A percentile compares a stretch with the other conserved stretches of the same genome.
Evolutionary conservation across 192 early-diverging fungal species (phyloP).

Genomic region (Podila minutissima): DNA sequence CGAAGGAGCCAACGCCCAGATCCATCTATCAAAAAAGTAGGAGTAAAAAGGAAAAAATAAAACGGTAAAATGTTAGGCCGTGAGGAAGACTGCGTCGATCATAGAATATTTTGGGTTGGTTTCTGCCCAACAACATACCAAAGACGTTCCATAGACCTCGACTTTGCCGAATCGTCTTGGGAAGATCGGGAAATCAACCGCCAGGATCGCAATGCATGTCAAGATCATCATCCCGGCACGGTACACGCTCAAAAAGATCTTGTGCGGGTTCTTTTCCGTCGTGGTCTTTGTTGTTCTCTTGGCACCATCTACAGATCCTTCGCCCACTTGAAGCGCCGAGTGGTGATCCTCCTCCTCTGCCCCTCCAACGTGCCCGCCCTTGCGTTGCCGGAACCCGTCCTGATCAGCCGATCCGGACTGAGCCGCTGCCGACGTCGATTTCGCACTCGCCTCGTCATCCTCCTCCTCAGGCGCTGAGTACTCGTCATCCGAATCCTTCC

Average conservation of each 20-base stretch:
- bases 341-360: not conserved
- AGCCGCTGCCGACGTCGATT: not conserved
- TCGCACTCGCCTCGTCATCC: not conserved
- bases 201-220: slow-evolving; percentile 89
- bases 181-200: slow-evolving; percentile 94
- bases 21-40: slow-evolving; percentile 77
- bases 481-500: slow-evolving; percentile 45
- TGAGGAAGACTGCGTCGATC: no score
- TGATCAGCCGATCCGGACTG: slow-evolving; percentile 7
- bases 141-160: slow-evolving; percentile 88
- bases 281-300: slow-evolving; percentile 5
- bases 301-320: not conserved
- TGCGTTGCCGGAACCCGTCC: slow-evolving; percentile 39
- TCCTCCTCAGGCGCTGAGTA: slow-evolving; percentile 24
- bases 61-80: no score
- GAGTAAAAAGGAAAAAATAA: not conserved
- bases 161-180: slow-evolving; percentile 91
- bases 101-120: not conserved
- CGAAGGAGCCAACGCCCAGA: slow-evolving; percentile 91
- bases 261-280: slow-evolving; percentile 14
- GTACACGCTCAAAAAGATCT: slow-evolving; percentile 74
- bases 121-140: slow-evolving; percentile 58
- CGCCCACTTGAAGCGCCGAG: slow-evolving; percentile 23
- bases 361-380: slow-evolving; percentile 2
- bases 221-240: slow-evolving; percentile 82